Percentiles rank a stretch among this genome's conserved stretches.
Conservation (phyloP, 1,284 basidiomycete genomes). For the Leccinum subrobustum region DNA sequence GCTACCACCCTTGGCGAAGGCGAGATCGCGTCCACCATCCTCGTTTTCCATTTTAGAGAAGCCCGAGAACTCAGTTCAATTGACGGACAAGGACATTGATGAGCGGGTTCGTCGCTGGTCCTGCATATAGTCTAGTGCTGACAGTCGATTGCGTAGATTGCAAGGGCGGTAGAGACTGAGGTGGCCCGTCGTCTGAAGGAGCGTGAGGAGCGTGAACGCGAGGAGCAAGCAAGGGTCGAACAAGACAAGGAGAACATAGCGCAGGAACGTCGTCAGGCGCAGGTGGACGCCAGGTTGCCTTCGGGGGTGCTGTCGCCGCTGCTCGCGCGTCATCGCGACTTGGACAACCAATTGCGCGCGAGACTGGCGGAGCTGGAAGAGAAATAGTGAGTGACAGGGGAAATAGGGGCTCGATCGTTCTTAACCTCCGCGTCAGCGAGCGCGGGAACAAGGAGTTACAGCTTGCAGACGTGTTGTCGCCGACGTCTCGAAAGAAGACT, state of each 20-base stretch:
- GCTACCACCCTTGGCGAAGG: conserved; percentile 21
- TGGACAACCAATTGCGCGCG: conserved; percentile 62
- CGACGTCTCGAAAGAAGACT: conserved; percentile 70
- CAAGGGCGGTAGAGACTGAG: conserved; percentile 68
- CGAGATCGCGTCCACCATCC: conserved; percentile 21
- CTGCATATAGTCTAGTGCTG: not conserved
- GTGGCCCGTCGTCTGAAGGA: conserved; percentile 65
- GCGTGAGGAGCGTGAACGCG: conserved; percentile 48
- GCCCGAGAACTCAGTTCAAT: conserved; percentile 29
- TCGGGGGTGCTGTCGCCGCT: conserved; percentile 58
- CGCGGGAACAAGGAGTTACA: conserved; percentile 51
- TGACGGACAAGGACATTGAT: conserved; percentile 71
- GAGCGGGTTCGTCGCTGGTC: conserved; percentile 50
- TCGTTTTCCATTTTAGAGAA: conserved; percentile 20
- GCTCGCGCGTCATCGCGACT: conserved; percentile 58
- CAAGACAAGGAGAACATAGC: conserved; percentile 35
- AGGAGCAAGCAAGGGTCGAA: conserved; percentile 36
- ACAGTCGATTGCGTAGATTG: conserved; percentile 46
- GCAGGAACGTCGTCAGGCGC: not conserved
- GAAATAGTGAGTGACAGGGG: conserved; percentile 42
- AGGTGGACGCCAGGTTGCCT: conserved; percentile 38
- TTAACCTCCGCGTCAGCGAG: not conserved
- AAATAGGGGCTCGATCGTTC: conserved; percentile 11
- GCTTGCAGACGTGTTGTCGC: conserved; percentile 60
- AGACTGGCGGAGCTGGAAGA: conserved; percentile 67